Evolutionary conservation across 495 filamentous ascomycete genomes (phyloP).

Genomic region (Oidiodendron maius): DNA sequence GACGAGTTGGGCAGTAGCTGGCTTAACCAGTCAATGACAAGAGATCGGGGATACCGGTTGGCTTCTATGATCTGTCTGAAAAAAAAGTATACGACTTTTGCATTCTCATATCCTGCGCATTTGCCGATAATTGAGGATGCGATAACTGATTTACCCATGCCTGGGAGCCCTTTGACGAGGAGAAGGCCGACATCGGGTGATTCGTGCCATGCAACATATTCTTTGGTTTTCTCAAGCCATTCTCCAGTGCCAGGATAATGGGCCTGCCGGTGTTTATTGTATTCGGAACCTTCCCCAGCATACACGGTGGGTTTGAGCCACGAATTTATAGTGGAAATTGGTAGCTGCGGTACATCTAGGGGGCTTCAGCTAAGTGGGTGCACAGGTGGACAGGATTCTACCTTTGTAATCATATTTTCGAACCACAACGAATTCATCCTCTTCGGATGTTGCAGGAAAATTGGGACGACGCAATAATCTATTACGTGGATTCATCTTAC

Average conservation of each 20-base stretch:
- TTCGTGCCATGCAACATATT: slow-evolving; percentile 37
- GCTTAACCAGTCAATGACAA: slow-evolving; percentile 38
- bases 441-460: too few species aligned
- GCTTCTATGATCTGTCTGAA: slow-evolving; percentile 45
- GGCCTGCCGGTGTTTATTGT: slow-evolving; percentile 32
- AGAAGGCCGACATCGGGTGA: slow-evolving; percentile 30
- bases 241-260: slow-evolving; percentile 38
- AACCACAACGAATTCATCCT: too few species aligned
- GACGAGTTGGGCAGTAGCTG: too few species aligned
- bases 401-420: too few species aligned
- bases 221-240: slow-evolving; percentile 32
- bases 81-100: slow-evolving; percentile 47
- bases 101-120: slow-evolving; percentile 16
- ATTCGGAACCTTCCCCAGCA: slow-evolving; percentile 21
- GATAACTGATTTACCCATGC: slow-evolving; percentile 45
- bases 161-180: slow-evolving; percentile 45
- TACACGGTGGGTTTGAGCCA: slow-evolving; percentile 37
- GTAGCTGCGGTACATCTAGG: too few species aligned
- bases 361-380: too few species aligned
- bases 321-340: too few species aligned
- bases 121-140: slow-evolving; percentile 31
- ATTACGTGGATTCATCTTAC: too few species aligned
- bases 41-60: slow-evolving; percentile 35
- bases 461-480: too few species aligned
- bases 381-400: too few species aligned